A percentile compares a stretch with the other conserved stretches of the same genome.
phyloP scores from a whole-genome alignment of 192 early-diverging fungal genomes.

The Nowakowskiella sp. region DNA sequence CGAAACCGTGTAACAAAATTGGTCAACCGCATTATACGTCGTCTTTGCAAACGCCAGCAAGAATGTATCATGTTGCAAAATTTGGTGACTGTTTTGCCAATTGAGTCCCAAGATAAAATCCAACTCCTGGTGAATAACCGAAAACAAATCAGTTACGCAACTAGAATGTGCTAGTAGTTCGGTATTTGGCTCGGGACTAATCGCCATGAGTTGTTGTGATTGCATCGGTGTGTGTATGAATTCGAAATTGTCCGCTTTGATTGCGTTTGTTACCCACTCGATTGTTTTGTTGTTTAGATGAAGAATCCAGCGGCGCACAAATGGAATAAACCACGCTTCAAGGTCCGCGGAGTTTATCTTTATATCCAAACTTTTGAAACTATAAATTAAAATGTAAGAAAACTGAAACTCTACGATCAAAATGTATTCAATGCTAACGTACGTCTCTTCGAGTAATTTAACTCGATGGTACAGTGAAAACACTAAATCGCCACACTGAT shows the following conservation, averaged over 20 bases:
- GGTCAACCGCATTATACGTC: constrained; percentile 43
- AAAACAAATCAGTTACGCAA: constrained; percentile 45
- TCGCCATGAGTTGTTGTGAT: too few relatives aligned
- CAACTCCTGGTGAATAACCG: constrained; percentile 43
- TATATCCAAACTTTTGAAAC: too few relatives aligned
- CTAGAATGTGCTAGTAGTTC: constrained; percentile 25
- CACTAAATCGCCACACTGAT: neutral
- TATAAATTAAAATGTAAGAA: too few relatives aligned
- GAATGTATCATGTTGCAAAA: constrained; percentile 40
- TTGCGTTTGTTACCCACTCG: constrained; percentile 48
- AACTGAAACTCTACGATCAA: too few relatives aligned
- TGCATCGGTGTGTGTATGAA: too few relatives aligned
- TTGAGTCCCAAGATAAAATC: constrained; percentile 42
- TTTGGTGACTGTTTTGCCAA: constrained; percentile 41
- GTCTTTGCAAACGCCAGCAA: constrained; percentile 27
- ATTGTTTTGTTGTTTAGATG: constrained; percentile 31
- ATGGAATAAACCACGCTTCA: constrained; percentile 49
- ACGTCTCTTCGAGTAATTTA: constrained; percentile 10
- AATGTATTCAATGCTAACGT: too few relatives aligned
- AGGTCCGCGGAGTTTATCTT: too few relatives aligned
- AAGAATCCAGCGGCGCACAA: constrained; percentile 40
- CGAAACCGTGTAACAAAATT: constrained; percentile 49
- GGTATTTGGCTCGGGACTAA: too few relatives aligned
- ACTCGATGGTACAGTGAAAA: constrained; percentile 14
- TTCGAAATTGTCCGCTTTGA: constrained; percentile 46